These are phyloP conservation scores for apple (Malus domestica) DNA, from an alignment of 306 rosid species.

Conservation along the genomic window DNA sequence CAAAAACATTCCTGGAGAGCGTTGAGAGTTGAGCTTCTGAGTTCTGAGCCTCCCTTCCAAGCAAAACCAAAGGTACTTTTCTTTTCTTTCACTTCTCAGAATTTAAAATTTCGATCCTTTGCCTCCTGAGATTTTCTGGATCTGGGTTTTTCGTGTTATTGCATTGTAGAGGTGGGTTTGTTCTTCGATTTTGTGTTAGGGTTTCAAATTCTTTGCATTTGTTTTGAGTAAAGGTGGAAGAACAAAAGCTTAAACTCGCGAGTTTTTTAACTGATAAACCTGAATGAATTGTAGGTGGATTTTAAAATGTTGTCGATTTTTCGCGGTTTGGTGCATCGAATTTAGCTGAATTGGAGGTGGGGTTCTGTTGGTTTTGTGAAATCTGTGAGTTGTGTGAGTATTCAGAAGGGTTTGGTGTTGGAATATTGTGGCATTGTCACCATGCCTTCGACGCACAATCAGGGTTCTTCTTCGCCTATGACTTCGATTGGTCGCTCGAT, in stretches of 20 bases:
- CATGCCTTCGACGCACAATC: constrained; percentile 53
- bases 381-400: constrained; percentile 11
- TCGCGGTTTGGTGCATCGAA: constrained; percentile 7
- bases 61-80: constrained; percentile 30
- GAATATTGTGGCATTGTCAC: constrained; percentile 13
- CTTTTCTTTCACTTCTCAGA: constrained; percentile 9
- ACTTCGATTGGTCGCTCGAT: constrained; percentile 54
- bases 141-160: constrained; percentile 27
- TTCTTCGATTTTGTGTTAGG: constrained; percentile 14
- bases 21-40: background rate
- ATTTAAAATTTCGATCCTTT: background rate
- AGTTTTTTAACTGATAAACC: background rate
- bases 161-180: background rate
- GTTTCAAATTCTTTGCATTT: background rate
- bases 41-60: constrained; percentile 7
- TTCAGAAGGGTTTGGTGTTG: constrained; percentile 16
- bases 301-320: constrained; percentile 8
- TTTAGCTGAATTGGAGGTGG: constrained; percentile 26
- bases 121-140: constrained; percentile 5
- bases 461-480: constrained; percentile 46
- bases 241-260: constrained; percentile 4
- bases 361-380: constrained; percentile 30
- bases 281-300: constrained; percentile 7
- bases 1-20: background rate
- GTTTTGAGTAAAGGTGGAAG: background rate